A percentile compares a stretch with the other conserved stretches of the same genome.
phyloP scores from a whole-genome alignment of 306 rosid species.

The Vigna nakashimae region DNA sequence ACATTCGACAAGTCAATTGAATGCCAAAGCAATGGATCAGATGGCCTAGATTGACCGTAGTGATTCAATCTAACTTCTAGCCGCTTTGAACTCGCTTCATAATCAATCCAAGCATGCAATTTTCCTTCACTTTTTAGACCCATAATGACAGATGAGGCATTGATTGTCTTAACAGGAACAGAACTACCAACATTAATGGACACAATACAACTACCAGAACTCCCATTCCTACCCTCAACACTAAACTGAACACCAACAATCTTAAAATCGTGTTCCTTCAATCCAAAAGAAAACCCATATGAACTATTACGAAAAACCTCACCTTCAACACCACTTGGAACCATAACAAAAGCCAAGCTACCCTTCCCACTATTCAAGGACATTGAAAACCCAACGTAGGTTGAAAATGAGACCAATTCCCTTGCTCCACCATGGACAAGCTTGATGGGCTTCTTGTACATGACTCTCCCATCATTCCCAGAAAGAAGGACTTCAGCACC shows the following conservation, averaged over 20 bases:
- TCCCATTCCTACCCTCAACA: conserved; percentile 45
- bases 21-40: conserved; percentile 66
- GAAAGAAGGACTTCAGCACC: conserved; percentile 70
- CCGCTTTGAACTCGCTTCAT: conserved; percentile 66
- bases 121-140: conserved; percentile 50
- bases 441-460: conserved; percentile 74
- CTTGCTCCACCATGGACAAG: conserved; percentile 63
- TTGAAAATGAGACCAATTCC: conserved; percentile 73
- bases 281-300: conserved; percentile 55
- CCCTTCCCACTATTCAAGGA: conserved; percentile 49
- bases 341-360: conserved; percentile 79
- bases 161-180: conserved; percentile 55
- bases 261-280: conserved; percentile 46
- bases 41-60: conserved; percentile 60
- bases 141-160: conserved; percentile 50
- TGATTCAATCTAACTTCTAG: conserved; percentile 80
- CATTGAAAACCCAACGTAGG: conserved; percentile 70
- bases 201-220: conserved; percentile 53
- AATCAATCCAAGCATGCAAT: conserved; percentile 86
- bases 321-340: conserved; percentile 65
- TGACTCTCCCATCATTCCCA: conserved; percentile 59
- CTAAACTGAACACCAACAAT: conserved; percentile 58
- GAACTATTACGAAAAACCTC: conserved; percentile 55
- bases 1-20: conserved; percentile 61
- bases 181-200: conserved; percentile 66